These are phyloP conservation scores for Abortiporus biennis DNA, from an alignment of 1,284 basidiomycete species.

Conservation along the genomic window DNA sequence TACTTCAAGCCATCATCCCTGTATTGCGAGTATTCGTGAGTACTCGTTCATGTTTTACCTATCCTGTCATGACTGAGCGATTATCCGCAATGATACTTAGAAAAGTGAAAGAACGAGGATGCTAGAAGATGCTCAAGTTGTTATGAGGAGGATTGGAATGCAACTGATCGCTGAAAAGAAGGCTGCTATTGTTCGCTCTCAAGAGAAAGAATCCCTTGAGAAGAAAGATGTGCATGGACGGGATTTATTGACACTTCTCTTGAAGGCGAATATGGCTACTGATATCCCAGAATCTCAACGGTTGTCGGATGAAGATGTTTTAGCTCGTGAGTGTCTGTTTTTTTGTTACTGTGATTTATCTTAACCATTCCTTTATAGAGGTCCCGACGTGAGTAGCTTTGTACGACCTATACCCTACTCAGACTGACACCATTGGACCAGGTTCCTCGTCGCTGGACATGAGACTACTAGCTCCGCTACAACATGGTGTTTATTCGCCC, in stretches of 20 bases:
- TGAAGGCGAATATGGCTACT: conserved; percentile 23
- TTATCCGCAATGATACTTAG: no score
- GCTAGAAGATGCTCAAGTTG: conserved; percentile 1
- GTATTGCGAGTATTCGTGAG: conserved; percentile 11
- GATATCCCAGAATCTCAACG: conserved; percentile 52
- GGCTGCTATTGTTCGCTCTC: conserved; percentile 17
- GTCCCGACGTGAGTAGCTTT: conserved; percentile 34
- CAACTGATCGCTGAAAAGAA: conserved; percentile 41
- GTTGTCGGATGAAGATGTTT: conserved; percentile 68
- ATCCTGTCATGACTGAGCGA: no score
- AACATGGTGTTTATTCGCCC: conserved; percentile 59
- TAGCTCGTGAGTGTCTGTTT: conserved; percentile 52
- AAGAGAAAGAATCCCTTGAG: conserved; percentile 13
- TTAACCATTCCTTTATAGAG: conserved; percentile 28
- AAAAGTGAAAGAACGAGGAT: not conserved
- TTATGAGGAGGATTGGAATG: conserved; percentile 29
- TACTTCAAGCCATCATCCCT: conserved; percentile 2
- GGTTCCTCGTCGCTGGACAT: conserved; percentile 64
- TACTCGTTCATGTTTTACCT: no score
- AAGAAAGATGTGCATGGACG: conserved; percentile 27
- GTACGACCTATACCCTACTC: not conserved
- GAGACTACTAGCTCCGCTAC: conserved; percentile 51
- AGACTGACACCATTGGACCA: not conserved
- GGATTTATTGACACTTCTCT: conserved; percentile 47
- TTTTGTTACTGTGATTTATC: not conserved